These are phyloP conservation scores for Phytopythium ostracodes DNA, from an alignment of 352 stramenopile species.

Conservation along the genomic window DNA sequence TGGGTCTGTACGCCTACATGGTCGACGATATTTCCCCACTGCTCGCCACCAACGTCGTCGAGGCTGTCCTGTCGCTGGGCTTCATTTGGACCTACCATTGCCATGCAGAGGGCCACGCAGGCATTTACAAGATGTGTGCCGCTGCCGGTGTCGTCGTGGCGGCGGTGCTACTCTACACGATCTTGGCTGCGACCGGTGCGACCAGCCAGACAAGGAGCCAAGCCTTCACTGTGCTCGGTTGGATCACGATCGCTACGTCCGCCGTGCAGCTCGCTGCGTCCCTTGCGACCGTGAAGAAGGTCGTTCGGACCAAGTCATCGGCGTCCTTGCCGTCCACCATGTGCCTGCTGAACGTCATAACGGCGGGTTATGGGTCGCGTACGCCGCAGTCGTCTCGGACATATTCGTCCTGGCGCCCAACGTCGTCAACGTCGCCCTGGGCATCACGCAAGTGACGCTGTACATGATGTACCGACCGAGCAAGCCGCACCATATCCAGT, in stretches of 20 bases:
- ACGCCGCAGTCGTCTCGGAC: conserved; percentile 28
- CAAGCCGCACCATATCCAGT: not conserved
- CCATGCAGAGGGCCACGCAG: conserved; percentile 11
- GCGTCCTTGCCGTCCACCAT: conserved; percentile 46
- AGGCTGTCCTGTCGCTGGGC: not conserved
- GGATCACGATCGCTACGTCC: conserved; percentile 29
- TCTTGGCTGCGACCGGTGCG: conserved; percentile 27
- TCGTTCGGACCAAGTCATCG: conserved; percentile 33
- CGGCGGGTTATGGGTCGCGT: conserved; percentile 42
- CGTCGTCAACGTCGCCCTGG: conserved; percentile 19
- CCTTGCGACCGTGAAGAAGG: conserved; percentile 31
- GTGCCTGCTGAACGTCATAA: conserved; percentile 39
- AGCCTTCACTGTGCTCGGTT: conserved; percentile 19
- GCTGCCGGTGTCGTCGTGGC: conserved; percentile 14
- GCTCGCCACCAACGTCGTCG: conserved; percentile 10
- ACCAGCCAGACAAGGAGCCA: conserved; percentile 15
- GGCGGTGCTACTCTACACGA: conserved; percentile 27
- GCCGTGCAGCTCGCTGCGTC: conserved; percentile 41
- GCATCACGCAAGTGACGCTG: conserved; percentile 29
- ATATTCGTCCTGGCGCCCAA: conserved; percentile 33
- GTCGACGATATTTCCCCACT: conserved; percentile 14
- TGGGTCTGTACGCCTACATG: conserved; percentile 13
- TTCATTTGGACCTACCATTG: conserved; percentile 14
- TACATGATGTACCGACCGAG: conserved; percentile 27
- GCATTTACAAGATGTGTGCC: conserved; percentile 11